Evolutionary conservation across 345 rosid genomes (phyloP), one percentile per base, ranked within the genome.

Genomic region (Conringia planisiliqua): DNA sequence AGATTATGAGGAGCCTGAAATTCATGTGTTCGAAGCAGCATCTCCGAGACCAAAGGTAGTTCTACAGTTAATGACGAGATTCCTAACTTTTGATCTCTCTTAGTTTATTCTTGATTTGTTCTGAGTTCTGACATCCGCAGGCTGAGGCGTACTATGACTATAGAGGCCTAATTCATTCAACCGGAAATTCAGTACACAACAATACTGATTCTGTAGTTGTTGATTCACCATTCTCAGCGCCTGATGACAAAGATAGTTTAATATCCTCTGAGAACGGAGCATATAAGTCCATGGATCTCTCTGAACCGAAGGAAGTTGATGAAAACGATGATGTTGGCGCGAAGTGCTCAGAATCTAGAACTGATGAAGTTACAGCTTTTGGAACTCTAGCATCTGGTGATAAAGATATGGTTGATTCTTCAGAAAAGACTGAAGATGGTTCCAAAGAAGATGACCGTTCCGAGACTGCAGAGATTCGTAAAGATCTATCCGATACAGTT

Each of bases 21-120:
- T 78, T 62, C 75, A 78, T 38, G 60, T 64, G 43, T 56, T 78
- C 6, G 78, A 78, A 61, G 82, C 82, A 61, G 81, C 71, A 40
- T 42, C 82, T 68, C 75, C 74, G 26, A 73, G 74, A 54, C 82
- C 82, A 55, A 78, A 78, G 82, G 82, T 78, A 68, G 6, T 68
- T 62, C 24, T 42, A 65, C 44, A 68, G 26, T 38, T 52, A 17
- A 39, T 61, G 42, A 54, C 14, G 35, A 50, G 32, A 62, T 26
- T 73, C 38, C 55, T 46, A 16, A 33, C 27, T 48, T 12, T 65
- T 58, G n/a, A 62, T 54, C 36, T 54, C 66, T 52, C 16, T 60
- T 18, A 27, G 39, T 60, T 67, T 60, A 42, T 61, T 51, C 57
- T 68, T 68, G 36, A 67, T 68, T 40, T 72, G 22, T 60, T 52